Percentiles rank a stretch among this genome's conserved stretches.
Evolutionary conservation across 352 stramenopile species (phyloP).

Genomic region (Paralagenidium karlingii): DNA sequence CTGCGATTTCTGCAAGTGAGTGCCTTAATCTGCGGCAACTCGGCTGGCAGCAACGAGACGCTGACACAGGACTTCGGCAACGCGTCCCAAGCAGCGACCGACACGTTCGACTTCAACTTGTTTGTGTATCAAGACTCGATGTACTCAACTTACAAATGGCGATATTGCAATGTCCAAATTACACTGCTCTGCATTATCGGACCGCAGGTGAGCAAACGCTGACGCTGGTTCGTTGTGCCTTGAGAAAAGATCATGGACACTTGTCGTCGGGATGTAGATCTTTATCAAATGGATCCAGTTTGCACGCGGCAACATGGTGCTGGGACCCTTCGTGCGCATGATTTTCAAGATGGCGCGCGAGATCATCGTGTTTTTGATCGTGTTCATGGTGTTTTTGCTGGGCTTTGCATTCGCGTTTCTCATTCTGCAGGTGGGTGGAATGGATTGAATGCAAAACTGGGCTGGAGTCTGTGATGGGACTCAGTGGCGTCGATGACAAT

Average conservation of each 20-base stretch:
- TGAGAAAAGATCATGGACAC: too few relatives aligned
- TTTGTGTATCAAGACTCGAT: slow-evolving; percentile 13
- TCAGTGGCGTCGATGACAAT: background rate
- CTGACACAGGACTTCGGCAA: too few relatives aligned
- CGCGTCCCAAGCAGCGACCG: too few relatives aligned
- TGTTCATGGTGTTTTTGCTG: slow-evolving; percentile 59
- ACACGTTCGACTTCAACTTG: background rate
- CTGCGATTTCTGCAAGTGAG: too few relatives aligned
- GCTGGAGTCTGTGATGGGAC: too few relatives aligned
- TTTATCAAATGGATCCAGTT: slow-evolving; percentile 79
- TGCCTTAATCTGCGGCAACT: too few relatives aligned
- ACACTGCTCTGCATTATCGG: slow-evolving; percentile 70
- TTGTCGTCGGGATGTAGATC: slow-evolving; percentile 59
- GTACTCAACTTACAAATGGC: slow-evolving; percentile 37
- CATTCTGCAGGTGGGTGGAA: slow-evolving; percentile 49
- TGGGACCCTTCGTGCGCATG: slow-evolving; percentile 75
- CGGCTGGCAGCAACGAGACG: too few relatives aligned
- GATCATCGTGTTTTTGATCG: slow-evolving; percentile 57
- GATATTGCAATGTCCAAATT: slow-evolving; percentile 54
- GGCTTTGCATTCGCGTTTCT: slow-evolving; percentile 75
- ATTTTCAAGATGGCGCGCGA: slow-evolving; percentile 83
- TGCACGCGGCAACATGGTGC: slow-evolving; percentile 38
- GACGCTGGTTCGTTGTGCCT: too few relatives aligned
- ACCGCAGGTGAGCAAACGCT: too few relatives aligned
- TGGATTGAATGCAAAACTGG: too few relatives aligned